Evolutionary conservation across 352 stramenopile genomes (phyloP).

Genomic region (Phytophthora kernoviae): DNA sequence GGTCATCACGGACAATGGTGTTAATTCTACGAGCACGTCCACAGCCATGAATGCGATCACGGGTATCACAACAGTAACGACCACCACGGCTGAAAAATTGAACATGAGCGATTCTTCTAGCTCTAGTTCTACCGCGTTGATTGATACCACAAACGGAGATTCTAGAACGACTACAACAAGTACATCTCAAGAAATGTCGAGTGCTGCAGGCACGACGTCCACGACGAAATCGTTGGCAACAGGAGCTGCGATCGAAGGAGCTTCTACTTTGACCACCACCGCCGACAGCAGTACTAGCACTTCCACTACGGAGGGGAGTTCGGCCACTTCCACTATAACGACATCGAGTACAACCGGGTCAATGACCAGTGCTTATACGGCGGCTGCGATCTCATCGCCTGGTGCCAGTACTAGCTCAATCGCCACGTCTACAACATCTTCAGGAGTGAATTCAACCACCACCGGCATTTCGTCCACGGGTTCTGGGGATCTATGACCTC

Average conservation of each 20-base stretch:
- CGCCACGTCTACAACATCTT: slow-evolving; percentile 2
- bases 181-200: slow-evolving; percentile 7
- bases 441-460: slow-evolving; percentile 6
- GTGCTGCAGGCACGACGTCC: slow-evolving; percentile 1
- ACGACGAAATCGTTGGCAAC: slow-evolving; percentile 12
- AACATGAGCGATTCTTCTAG: slow-evolving; percentile 23
- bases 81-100: slow-evolving; percentile 14
- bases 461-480: slow-evolving; percentile 11
- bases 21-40: slow-evolving; percentile 19
- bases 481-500: slow-evolving; percentile 2
- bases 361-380: not conserved
- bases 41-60: slow-evolving; percentile 20
- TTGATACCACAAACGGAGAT: slow-evolving; percentile 7
- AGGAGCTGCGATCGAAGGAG: slow-evolving; percentile 11
- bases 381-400: no score
- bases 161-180: slow-evolving; percentile 11
- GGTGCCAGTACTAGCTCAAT: no score
- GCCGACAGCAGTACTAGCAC: slow-evolving; percentile 3
- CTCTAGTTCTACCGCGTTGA: slow-evolving; percentile 13
- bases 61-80: slow-evolving; percentile 23
- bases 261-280: slow-evolving; percentile 10
- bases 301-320: slow-evolving; percentile 8
- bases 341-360: slow-evolving; percentile 7
- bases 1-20: slow-evolving; percentile 21
- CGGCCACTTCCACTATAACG: slow-evolving; percentile 7